These are phyloP conservation scores for Eudorina sp. DNA, from an alignment of 139 green algal genomes.

Conservation along the genomic window DNA sequence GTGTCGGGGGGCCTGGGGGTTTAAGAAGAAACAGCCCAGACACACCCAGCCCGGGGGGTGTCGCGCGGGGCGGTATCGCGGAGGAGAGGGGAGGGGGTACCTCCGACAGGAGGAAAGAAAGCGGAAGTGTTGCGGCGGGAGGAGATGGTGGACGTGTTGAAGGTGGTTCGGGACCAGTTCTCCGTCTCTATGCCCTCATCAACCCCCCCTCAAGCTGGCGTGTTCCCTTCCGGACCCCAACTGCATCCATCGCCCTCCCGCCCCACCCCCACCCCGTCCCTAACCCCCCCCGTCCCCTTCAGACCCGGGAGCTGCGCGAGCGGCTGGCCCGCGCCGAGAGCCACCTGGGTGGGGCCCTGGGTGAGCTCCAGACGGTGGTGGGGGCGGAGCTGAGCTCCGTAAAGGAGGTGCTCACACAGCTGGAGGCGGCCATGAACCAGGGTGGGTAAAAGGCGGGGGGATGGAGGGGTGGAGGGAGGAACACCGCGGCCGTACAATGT, in stretches of 20 bases:
- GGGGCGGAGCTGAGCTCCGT: conserved; percentile 36
- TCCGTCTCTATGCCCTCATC: no score
- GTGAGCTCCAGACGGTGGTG: conserved; percentile 42
- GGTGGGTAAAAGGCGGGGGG: neutral
- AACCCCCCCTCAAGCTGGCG: neutral
- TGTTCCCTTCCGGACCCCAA: neutral
- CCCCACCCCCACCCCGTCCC: neutral
- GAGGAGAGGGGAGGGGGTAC: neutral
- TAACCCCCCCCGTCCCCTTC: neutral
- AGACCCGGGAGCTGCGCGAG: conserved; percentile 44
- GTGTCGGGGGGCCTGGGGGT: neutral
- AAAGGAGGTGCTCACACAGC: conserved; percentile 45
- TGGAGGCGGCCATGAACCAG: conserved; percentile 41
- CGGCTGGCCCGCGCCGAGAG: conserved; percentile 30
- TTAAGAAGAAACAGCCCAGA: no score
- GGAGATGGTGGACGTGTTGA: neutral
- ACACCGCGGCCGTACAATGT: neutral
- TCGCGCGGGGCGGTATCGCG: neutral
- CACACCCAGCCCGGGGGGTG: no score
- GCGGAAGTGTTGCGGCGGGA: neutral
- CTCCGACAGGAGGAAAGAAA: neutral
- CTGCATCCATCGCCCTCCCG: neutral
- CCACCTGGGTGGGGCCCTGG: conserved; percentile 38
- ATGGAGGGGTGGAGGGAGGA: neutral
- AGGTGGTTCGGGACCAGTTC: neutral